Evolutionary conservation across 169 alveolate genomes (phyloP).

Genomic region (Haemoproteus tartakovskyi): DNA sequence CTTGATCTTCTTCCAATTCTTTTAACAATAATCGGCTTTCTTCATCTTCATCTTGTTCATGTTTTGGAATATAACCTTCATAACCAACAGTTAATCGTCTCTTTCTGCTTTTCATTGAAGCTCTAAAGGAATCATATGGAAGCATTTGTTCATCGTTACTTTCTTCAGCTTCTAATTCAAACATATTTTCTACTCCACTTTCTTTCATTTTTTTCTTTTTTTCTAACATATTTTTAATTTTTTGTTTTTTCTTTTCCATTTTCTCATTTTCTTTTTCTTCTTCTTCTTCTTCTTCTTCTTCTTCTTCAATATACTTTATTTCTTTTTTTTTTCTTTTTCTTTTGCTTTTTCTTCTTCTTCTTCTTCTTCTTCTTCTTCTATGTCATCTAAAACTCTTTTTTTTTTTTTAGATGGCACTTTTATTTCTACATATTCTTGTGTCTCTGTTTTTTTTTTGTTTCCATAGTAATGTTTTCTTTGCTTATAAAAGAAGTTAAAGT

Average conservation of each 20-base stretch:
- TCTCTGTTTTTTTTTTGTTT: conserved; percentile 13
- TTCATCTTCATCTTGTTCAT: too few species aligned
- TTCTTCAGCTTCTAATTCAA: conserved; percentile 31
- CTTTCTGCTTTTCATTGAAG: too few species aligned
- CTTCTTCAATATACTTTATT: conserved; percentile 28
- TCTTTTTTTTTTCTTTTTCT: background rate
- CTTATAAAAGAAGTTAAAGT: conserved; percentile 51
- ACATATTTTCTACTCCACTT: conserved; percentile 8
- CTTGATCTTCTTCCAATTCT: too few species aligned
- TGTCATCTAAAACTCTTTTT: conserved; percentile 23
- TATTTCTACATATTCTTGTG: conserved; percentile 10
- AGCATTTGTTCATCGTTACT: conserved; percentile 41
- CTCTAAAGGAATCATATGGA: background rate
- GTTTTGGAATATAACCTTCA: too few species aligned
- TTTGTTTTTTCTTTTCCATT: conserved; percentile 27
- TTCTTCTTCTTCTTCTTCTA: background rate
- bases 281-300: conserved; percentile 66
- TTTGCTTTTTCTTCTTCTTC: background rate
- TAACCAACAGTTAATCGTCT: too few species aligned
- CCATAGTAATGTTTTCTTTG: conserved; percentile 32
- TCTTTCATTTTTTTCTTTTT: conserved; percentile 1
- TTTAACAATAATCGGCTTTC: too few species aligned
- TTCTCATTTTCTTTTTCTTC: conserved; percentile 46
- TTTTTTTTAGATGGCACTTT: conserved; percentile 30
- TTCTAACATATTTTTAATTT: background rate